Conservation (phyloP, 1,284 basidiomycete genomes). For the Mrakiaceae sp. region DNA sequence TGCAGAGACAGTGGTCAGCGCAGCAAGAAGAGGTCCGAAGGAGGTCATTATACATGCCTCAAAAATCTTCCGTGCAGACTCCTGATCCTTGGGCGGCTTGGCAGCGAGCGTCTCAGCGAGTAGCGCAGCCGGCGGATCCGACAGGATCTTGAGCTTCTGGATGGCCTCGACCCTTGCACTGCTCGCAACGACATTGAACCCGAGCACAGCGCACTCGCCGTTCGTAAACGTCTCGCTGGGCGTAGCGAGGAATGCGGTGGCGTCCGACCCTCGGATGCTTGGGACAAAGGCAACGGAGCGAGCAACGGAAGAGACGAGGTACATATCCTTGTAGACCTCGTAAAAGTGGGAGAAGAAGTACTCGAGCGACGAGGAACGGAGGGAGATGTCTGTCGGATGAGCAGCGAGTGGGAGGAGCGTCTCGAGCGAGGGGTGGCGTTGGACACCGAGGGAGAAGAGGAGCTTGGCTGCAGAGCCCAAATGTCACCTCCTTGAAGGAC, state of each 20-base stretch:
- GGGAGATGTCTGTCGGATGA: slow-evolving; percentile 15
- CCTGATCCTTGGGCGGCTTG: slow-evolving; percentile 49
- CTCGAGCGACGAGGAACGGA: slow-evolving; percentile 50
- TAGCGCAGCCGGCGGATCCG: slow-evolving; percentile 57
- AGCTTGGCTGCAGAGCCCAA: slow-evolving; percentile 54
- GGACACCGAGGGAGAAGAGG: slow-evolving; percentile 66
- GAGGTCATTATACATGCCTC: slow-evolving; percentile 30
- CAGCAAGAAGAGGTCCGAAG: neutral
- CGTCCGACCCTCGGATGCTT: slow-evolving; percentile 42
- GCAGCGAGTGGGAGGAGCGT: slow-evolving; percentile 58
- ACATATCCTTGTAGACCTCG: slow-evolving; percentile 52
- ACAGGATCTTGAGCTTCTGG: slow-evolving; percentile 58
- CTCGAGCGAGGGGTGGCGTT: slow-evolving; percentile 57
- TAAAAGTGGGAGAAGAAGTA: slow-evolving; percentile 65
- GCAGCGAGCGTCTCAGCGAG: slow-evolving; percentile 55
- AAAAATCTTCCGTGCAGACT: slow-evolving; percentile 58
- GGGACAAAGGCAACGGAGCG: slow-evolving; percentile 62
- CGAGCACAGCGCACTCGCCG: slow-evolving; percentile 57
- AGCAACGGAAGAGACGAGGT: slow-evolving; percentile 27
- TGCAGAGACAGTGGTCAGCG: slow-evolving; percentile 9
- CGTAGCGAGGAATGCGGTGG: slow-evolving; percentile 46
- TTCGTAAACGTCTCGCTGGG: slow-evolving; percentile 66
- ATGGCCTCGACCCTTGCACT: slow-evolving; percentile 48
- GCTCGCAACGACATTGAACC: slow-evolving; percentile 58
- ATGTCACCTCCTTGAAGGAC: neutral